These are phyloP conservation scores for Amniculicola lignicola DNA, from an alignment of 495 filamentous ascomycete genomes.

Conservation along the genomic window DNA sequence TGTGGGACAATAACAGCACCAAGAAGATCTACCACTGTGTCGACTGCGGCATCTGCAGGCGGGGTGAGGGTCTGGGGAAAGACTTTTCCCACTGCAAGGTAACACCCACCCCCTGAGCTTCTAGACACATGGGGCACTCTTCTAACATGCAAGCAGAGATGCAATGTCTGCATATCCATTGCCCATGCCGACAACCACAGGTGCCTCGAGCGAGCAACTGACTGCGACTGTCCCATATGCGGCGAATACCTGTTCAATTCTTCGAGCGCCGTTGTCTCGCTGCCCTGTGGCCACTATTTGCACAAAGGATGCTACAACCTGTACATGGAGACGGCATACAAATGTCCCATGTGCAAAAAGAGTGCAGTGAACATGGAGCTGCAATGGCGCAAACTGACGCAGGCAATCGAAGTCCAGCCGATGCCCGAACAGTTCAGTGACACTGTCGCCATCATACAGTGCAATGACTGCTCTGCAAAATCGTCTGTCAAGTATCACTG, in stretches of 20 bases:
- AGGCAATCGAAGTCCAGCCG: slow-evolving; percentile 80
- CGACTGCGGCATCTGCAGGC: slow-evolving; percentile 93
- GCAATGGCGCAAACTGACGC: slow-evolving; percentile 84
- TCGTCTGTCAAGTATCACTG: slow-evolving; percentile 87
- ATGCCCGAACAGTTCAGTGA: slow-evolving; percentile 77
- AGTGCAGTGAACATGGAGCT: slow-evolving; percentile 96
- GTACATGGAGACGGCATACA: slow-evolving; percentile 82
- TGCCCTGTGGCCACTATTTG: slow-evolving; percentile 95
- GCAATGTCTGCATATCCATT: slow-evolving; percentile 81
- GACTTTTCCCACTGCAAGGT: slow-evolving; percentile 99
- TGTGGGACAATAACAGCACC: slow-evolving; percentile 90
- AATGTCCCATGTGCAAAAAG: slow-evolving; percentile 90
- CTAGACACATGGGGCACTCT: not conserved
- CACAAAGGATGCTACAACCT: slow-evolving; percentile 81
- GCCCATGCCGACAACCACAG: slow-evolving; percentile 75
- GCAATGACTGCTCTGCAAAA: slow-evolving; percentile 91
- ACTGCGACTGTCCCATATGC: slow-evolving; percentile 98
- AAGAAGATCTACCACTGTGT: slow-evolving; percentile 96
- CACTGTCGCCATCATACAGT: slow-evolving; percentile 77
- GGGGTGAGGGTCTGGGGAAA: slow-evolving; percentile 88
- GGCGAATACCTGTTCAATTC: slow-evolving; percentile 98
- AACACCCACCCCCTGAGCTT: slow-evolving; percentile 29
- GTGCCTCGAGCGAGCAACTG: slow-evolving; percentile 89
- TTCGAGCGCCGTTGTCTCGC: slow-evolving; percentile 79
- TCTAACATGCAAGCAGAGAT: slow-evolving; percentile 29